These are phyloP conservation scores for Trametes gibbosa DNA, from an alignment of 768 basidiomycete genomes.

Conservation along the genomic window DNA sequence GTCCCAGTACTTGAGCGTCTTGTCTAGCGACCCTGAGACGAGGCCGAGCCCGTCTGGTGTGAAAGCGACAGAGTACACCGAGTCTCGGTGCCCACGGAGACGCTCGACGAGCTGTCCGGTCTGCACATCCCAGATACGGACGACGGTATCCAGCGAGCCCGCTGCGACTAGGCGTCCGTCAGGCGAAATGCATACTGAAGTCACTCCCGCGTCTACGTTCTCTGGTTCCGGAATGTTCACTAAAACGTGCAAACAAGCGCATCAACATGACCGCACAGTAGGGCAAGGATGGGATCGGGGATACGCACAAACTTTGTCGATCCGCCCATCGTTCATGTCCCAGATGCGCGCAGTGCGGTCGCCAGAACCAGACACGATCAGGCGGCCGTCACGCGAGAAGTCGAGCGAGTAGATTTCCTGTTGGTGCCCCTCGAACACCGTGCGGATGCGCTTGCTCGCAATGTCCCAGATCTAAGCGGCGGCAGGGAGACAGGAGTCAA, in stretches of 20 bases:
- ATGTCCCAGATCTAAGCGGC: slow-evolving; percentile 85
- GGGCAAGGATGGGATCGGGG: not conserved
- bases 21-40: slow-evolving; percentile 82
- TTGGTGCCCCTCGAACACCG: slow-evolving; percentile 83
- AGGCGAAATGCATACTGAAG: slow-evolving; percentile 56
- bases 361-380: slow-evolving; percentile 88
- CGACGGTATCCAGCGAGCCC: slow-evolving; percentile 58
- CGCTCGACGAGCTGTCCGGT: slow-evolving; percentile 56
- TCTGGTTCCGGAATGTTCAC: slow-evolving; percentile 49
- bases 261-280: too few species aligned
- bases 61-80: slow-evolving; percentile 76
- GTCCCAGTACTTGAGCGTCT: slow-evolving; percentile 65
- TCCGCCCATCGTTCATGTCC: slow-evolving; percentile 49
- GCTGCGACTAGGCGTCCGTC: slow-evolving; percentile 60
- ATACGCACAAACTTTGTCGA: slow-evolving; percentile 35
- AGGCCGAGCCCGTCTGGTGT: slow-evolving; percentile 87
- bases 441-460: slow-evolving; percentile 70
- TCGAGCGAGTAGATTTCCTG: slow-evolving; percentile 95
- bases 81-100: slow-evolving; percentile 58
- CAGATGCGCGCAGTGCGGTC: slow-evolving; percentile 64
- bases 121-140: slow-evolving; percentile 70
- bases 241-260: too few species aligned
- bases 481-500: not conserved
- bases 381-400: slow-evolving; percentile 81
- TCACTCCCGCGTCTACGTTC: slow-evolving; percentile 58